phyloP scores from a whole-genome alignment of 345 rosid species.

The Sapria himalayana region DNA sequence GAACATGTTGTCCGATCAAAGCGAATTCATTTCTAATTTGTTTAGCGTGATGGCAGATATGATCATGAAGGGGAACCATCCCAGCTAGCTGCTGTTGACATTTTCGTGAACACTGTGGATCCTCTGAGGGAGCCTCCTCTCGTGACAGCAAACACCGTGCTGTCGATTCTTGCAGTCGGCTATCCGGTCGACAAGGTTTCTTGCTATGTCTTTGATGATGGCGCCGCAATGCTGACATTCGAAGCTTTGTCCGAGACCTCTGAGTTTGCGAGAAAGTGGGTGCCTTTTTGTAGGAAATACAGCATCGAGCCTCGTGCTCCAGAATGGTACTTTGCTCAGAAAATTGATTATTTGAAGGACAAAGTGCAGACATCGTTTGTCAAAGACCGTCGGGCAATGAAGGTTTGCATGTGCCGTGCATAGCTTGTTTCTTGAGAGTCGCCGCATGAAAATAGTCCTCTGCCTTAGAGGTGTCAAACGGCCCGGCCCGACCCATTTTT shows the following conservation, averaged over 20 bases:
- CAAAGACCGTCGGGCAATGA: slow-evolving; percentile 47
- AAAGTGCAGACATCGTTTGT: slow-evolving; percentile 39
- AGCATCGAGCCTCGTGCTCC: slow-evolving; percentile 58
- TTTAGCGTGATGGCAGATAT: slow-evolving; percentile 24
- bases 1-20: no score
- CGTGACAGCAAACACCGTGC: slow-evolving; percentile 44
- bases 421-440: no score
- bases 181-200: slow-evolving; percentile 54
- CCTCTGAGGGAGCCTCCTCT: slow-evolving; percentile 55
- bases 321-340: slow-evolving; percentile 41
- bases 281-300: slow-evolving; percentile 46
- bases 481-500: no score
- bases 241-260: slow-evolving; percentile 50
- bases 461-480: no score
- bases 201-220: slow-evolving; percentile 61
- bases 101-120: slow-evolving; percentile 44
- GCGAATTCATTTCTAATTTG: no score
- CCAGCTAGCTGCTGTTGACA: slow-evolving; percentile 20
- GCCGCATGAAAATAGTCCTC: no score
- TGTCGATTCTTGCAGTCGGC: slow-evolving; percentile 52
- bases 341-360: slow-evolving; percentile 36
- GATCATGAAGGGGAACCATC: slow-evolving; percentile 30
- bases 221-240: slow-evolving; percentile 52
- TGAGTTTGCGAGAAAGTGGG: slow-evolving; percentile 56
- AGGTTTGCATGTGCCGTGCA: slow-evolving; percentile 21